phyloP scores from a whole-genome alignment of 140 eudicot species.

The Bidens hawaiensis region DNA sequence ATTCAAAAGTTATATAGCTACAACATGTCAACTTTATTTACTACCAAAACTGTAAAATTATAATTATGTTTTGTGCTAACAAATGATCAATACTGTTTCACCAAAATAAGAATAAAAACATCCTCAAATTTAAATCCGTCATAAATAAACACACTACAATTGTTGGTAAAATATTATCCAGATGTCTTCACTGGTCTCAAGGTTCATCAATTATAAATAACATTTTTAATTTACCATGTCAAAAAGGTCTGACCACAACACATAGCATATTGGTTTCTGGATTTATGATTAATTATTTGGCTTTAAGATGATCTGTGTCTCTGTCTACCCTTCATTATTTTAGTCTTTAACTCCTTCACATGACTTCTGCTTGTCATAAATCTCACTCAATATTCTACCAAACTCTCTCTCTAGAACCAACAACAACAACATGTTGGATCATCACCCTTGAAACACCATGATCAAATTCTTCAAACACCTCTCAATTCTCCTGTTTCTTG shows the following conservation, averaged over 20 bases:
- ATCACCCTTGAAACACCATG: conserved; percentile 19
- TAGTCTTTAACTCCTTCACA: conserved; percentile 38
- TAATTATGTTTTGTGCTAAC: background rate
- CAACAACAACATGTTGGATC: conserved; percentile 27
- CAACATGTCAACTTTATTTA: too few relatives aligned
- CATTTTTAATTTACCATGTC: conserved; percentile 3
- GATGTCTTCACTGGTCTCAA: conserved; percentile 26
- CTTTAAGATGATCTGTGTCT: conserved; percentile 43
- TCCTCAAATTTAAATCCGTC: background rate
- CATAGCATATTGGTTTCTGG: conserved; percentile 59
- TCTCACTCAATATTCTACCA: conserved; percentile 39
- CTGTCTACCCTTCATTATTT: conserved; percentile 29
- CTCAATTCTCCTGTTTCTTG: conserved; percentile 24
- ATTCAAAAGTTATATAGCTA: too few relatives aligned
- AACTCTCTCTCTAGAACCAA: conserved; percentile 24
- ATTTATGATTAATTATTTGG: conserved; percentile 25
- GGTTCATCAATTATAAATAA: conserved; percentile 9
- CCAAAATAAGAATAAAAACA: background rate
- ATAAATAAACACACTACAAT: background rate
- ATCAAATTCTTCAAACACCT: conserved; percentile 27
- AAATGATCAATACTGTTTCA: background rate
- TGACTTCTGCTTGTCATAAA: conserved; percentile 52
- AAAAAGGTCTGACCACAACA: conserved; percentile 31
- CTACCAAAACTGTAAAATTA: too few relatives aligned
- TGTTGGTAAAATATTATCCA: conserved; percentile 21